Evolutionary conservation across 257 asterid species (phyloP), one percentile per base, ranked within the genome.

Genomic region (Agastache rugosa): DNA sequence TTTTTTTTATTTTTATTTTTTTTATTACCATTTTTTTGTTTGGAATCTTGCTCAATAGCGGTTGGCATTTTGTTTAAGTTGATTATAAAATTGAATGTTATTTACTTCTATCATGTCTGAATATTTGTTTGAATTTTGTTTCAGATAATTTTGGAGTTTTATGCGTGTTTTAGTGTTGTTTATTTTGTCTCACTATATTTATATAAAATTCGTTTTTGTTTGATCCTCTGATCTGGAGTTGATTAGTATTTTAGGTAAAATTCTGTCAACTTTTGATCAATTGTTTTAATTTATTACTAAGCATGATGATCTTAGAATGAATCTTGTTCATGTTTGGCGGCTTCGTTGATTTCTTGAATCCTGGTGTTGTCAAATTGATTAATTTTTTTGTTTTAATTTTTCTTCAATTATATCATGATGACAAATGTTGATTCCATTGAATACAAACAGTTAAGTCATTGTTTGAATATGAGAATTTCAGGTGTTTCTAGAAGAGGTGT

Each of bases 401-500:
- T 45, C 14, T 53, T 5, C 29, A 9, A 12, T 69, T 47, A 16
- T 8, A n/a, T 50, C 48, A n/a, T 63, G 69, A 35, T 39, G 11
- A 9, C 44, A 55, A n/a, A 62, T 31, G 15, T n/a, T 48, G 20
- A 34, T 23, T 39, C 56, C 67, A 37, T 58, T 61, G 61, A 20
- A 29, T 44, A 16, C 12, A 22, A 56, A 50, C 58, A 6, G 68
- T 71, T 68, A 6, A 6, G 8, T 55, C 64, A 65, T 17, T 23
- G 17, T 75, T 70, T 58, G 51, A 17, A 25, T 54, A 19, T 67
- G 76, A 56, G 45, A 62, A 64, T 80, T 71, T 59, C 37, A 89
- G 96, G 83, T 69, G 60, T 82, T 1, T 77, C 86, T 8, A 78
- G 79, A 54, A 85, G 83, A 68, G 93, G 96, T 17, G 73, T 37